Evolutionary conservation across 495 filamentous ascomycete species (phyloP).

Genomic region (Aspergillus indologenus): DNA sequence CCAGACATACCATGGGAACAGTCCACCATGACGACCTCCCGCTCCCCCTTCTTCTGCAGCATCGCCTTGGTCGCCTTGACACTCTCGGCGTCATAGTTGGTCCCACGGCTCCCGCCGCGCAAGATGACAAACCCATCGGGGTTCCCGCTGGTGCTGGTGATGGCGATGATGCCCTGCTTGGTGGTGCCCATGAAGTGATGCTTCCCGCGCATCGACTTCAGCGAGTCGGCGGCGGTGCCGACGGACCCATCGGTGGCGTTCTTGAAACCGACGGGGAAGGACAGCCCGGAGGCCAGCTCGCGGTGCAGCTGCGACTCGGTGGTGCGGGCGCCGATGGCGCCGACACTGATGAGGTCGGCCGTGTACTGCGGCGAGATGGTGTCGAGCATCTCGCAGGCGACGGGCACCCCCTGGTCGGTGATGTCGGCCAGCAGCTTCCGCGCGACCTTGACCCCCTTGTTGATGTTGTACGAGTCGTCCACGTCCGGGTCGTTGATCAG

Average conservation of each 20-base stretch:
- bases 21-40: constrained; percentile 84
- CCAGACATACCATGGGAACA: constrained; percentile 65
- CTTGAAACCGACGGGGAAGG: constrained; percentile 93
- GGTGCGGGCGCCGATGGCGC: constrained; percentile 84
- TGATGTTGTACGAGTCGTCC: constrained; percentile 88
- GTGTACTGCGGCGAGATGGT: constrained; percentile 87
- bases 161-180: constrained; percentile 85
- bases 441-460: constrained; percentile 81
- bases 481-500: constrained; percentile 94
- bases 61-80: constrained; percentile 70
- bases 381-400: constrained; percentile 89
- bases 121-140: constrained; percentile 89
- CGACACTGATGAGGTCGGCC: constrained; percentile 81
- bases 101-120: constrained; percentile 75
- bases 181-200: constrained; percentile 92
- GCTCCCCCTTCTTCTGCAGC: constrained; percentile 70
- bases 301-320: constrained; percentile 87
- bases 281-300: constrained; percentile 84
- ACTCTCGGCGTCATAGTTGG: constrained; percentile 78
- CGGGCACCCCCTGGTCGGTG: constrained; percentile 73
- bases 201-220: constrained; percentile 64
- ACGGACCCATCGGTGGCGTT: constrained; percentile 87
- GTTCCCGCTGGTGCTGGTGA: constrained; percentile 79
- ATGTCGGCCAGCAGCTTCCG: constrained; percentile 78
- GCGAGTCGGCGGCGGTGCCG: constrained; percentile 81